A percentile compares a stretch with the other conserved stretches of the same genome.
phyloP scores from a whole-genome alignment of 2,329 filamentous ascomycete genomes.

The Podosphaera leucotricha region DNA sequence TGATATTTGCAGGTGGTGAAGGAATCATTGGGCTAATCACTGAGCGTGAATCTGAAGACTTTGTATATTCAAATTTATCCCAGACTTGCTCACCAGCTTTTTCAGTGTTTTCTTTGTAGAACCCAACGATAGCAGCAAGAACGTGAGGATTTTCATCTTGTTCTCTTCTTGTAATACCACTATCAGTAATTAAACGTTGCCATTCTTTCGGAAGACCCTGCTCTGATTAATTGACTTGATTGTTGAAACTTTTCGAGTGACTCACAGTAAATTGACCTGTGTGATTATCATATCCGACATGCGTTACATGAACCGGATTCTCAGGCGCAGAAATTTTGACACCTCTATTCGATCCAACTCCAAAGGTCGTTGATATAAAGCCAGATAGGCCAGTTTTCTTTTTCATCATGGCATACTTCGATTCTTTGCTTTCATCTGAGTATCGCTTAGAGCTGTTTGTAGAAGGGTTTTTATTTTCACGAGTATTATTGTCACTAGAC shows the following conservation, averaged over 20 bases:
- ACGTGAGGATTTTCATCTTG: conserved; percentile 89
- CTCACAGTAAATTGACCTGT: conserved; percentile 83
- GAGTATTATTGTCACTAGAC: conserved; percentile 24
- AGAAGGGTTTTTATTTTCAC: conserved; percentile 22
- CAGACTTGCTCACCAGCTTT: conserved; percentile 54
- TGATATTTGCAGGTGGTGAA: conserved; percentile 7
- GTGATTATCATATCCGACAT: conserved; percentile 89
- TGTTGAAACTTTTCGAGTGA: conserved; percentile 1
- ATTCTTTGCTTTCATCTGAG: conserved; percentile 49
- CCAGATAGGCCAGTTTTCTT: conserved; percentile 80
- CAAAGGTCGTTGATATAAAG: conserved; percentile 60
- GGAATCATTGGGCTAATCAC: conserved; percentile 6
- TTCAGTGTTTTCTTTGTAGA: conserved; percentile 88
- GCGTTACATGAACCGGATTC: conserved; percentile 92
- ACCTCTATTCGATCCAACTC: conserved; percentile 65
- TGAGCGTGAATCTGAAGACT: conserved; percentile 27
- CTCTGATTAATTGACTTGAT: conserved; percentile 6
- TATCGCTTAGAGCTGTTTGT: conserved; percentile 39
- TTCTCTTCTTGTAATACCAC: conserved; percentile 87
- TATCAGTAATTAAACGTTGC: conserved; percentile 87
- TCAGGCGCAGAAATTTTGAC: conserved; percentile 93
- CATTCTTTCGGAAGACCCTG: conserved; percentile 92
- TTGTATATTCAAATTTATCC: conserved; percentile 87
- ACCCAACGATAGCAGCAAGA: conserved; percentile 84
- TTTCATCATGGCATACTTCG: conserved; percentile 35